Base-by-base conservation (phyloP, 305 asterid genomes). In the Fraxinus sp. region DNA sequence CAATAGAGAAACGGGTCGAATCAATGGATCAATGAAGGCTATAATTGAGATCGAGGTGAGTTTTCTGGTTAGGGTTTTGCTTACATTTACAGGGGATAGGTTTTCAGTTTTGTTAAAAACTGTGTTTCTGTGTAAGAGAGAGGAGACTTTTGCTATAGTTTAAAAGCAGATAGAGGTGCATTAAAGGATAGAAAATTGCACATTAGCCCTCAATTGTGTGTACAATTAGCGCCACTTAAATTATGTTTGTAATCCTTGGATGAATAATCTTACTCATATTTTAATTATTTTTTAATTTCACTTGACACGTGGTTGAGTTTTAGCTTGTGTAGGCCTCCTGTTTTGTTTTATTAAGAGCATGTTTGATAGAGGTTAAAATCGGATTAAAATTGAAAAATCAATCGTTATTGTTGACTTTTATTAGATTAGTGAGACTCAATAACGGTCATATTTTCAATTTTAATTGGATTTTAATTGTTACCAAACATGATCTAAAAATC, bases 11-110 rank as follows among this genome's bases (percentile, higher is more conserved):
- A 72, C 49, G 77, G 77, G 9, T 71, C 46, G 49, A 35, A 7
- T 16, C 22, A 72, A 35, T 72, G 16, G 49, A 72, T 72, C 77
- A 7, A 35, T n/a, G 46, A 72, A 35, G 28, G 77, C 14, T 16
- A 35, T 5, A 72, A n/a, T 18, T 35, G 46, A 72, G 49, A 72
- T 72, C 77, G 28, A 7, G 28, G 59, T 14, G 49, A 28, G 28
- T n/a, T 72, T 72, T 72, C 28, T 72, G 28, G 16, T 72, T 35
- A 72, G 28, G 76, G 76, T 32, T 72, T 72, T 72, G 49, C 49
- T 32, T 35, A 72, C 77, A 72, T n/a, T 33, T 33, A 72, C 46
- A 46, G 7, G 46, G 44, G 7, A 72, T 32, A 30, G 75, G 46
- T 7, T 32, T 33, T 32, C 49, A 72, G 77, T 32, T 71, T 71